Evolutionary conservation across 352 stramenopile genomes (phyloP), one percentile per base, ranked within the genome.

Genomic region (Phytophthora melonis): DNA sequence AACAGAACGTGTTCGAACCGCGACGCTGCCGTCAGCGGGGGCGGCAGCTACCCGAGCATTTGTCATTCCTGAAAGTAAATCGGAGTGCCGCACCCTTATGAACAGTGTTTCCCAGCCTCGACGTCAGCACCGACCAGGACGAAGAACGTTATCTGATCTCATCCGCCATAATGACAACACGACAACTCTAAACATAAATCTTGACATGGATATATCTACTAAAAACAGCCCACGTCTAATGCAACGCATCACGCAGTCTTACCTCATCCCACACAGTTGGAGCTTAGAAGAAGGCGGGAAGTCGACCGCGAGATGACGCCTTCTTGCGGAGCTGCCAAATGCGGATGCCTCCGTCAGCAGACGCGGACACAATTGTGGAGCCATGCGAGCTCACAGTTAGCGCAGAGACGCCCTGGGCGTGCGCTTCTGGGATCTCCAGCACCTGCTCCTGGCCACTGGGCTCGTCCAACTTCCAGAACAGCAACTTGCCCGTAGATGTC

Each of bases 401-500:
- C 5, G 87, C 75, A 8, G 81, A 91, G n/a, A 96, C 77, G 10
- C 86, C 83, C 23, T 89, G 75, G 21, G 82, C 55, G 45, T 94
- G 86, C 1, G 86, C 86, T 49, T 91, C 86, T n/a, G 84, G 79
- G 57, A 96, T 93, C 64, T 93, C 82, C 55, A 93, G 83, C 55
- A 94, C 82, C 34, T 90, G 82, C 60, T 91, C 86, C 47, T 84
- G 76, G 0, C 79, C 78, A n/a, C 67, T 79, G n/a, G 83, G 74
- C 36, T 93, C 87, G 68, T 93, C 85, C 5, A 96, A 78, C 60
- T 93, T 93, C 89, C 89, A 96, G 70, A 95, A 90, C 41, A 94
- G 68, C 14, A 95, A 60, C 58, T 92, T 92, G 64, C 89, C 89
- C 1, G 83, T 93, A 9, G 87, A 86, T 10, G 87, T 92, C 3